Evolutionary conservation across 495 filamentous ascomycete species (phyloP).

Genomic region (Tuber borchii): DNA sequence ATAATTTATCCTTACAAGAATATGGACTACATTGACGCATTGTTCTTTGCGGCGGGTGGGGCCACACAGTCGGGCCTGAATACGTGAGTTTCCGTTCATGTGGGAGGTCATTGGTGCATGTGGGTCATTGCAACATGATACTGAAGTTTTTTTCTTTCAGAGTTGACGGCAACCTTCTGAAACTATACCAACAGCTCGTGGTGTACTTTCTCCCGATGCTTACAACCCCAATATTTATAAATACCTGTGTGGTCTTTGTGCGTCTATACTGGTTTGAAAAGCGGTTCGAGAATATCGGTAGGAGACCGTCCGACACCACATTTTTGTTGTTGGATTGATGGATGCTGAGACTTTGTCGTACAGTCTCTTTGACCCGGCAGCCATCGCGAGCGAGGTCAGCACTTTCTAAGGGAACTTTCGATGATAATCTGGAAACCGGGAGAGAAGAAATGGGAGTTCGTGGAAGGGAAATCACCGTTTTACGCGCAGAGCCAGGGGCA

Average conservation of each 20-base stretch:
- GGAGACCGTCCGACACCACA: slow-evolving; percentile 38
- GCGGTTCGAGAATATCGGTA: slow-evolving; percentile 72
- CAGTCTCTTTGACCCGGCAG: slow-evolving; percentile 32
- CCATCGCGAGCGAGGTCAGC: slow-evolving; percentile 43
- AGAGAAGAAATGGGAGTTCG: slow-evolving; percentile 53
- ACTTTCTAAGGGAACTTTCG: slow-evolving; percentile 50
- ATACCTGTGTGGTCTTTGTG: slow-evolving; percentile 78
- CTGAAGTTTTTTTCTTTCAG: slow-evolving; percentile 38
- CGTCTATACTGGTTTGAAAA: slow-evolving; percentile 98
- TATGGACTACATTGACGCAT: slow-evolving; percentile 76
- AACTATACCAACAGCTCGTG: slow-evolving; percentile 69
- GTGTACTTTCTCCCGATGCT: slow-evolving; percentile 66
- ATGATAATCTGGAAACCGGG: slow-evolving; percentile 45
- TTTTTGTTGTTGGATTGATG: not conserved
- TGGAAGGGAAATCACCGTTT: slow-evolving; percentile 55
- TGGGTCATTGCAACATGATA: slow-evolving; percentile 10
- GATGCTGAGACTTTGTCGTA: not conserved
- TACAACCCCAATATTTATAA: slow-evolving; percentile 84
- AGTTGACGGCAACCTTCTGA: slow-evolving; percentile 65
- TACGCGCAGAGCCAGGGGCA: slow-evolving; percentile 43
- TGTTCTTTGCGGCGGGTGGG: slow-evolving; percentile 73
- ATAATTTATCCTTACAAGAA: slow-evolving; percentile 57
- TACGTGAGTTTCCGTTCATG: slow-evolving; percentile 47
- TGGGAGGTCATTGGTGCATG: not conserved
- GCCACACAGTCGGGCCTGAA: slow-evolving; percentile 91